Evolutionary conservation across 2,329 filamentous ascomycete species (phyloP), one percentile per base, ranked within the genome.

Genomic region (Trichoderma citrinoviride): DNA sequence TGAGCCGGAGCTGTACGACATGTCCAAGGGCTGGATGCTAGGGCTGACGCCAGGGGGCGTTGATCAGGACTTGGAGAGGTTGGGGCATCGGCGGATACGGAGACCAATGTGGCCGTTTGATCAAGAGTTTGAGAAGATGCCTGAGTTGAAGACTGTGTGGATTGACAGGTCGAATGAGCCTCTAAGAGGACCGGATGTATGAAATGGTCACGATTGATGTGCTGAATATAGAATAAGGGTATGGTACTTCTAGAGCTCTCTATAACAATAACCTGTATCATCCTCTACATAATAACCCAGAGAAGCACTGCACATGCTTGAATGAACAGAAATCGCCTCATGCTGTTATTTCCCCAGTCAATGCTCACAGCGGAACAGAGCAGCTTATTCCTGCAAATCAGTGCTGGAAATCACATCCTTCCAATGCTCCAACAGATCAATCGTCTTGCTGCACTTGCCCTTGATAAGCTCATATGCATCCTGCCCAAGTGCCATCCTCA

Each of bases 21-120:
- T 85, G 82, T 79, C 82, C 0, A 75, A 75, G 7, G 82, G 81
- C 61, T 85, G 82, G 83, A 83, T 84, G 79, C 75, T 85, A 1
- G 83, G 75, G 0, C 73, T 85, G 17, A 85, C 82, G 0, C 82
- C 82, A 0, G 83, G 82, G 0, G 82, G 82, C 8, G 83, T 85
- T 10, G 81, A 85, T 68, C 83, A 85, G 70, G 79, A 85, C 65
- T 70, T 85, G 14, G 69, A 74, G 64, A 74, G 81, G 12, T 72
- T 85, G 5, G 82, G 81, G 0, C 82, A 85, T 70, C 74, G 72
- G 50, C 76, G 78, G 1, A 83, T 85, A 27, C 71, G 71, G 10
- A 76, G 82, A 23, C 83, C 83, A 1, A 83, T 84, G 80, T 71
- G 71, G 71, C 71, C 71, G 1, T 72, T 72, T 67, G 70, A 72